Conservation (phyloP, 495 filamentous ascomycete species). For the Aspergillus bertholletiae region DNA sequence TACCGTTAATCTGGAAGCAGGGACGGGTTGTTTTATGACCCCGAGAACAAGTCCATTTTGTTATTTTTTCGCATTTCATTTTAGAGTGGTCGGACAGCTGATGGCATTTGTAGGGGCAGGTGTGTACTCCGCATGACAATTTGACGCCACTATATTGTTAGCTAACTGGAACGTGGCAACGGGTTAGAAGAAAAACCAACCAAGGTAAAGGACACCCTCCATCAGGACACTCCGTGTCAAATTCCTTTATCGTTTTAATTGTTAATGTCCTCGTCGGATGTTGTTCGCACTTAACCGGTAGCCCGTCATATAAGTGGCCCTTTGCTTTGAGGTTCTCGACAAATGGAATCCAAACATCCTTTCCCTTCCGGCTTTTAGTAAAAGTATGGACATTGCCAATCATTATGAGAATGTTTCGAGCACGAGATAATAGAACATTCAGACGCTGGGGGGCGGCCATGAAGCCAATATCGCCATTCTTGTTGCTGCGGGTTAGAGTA, state of each 20-base stretch:
- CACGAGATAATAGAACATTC: slow-evolving; percentile 71
- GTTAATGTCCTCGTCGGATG: slow-evolving; percentile 55
- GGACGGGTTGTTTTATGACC: slow-evolving; percentile 43
- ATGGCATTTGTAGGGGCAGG: slow-evolving; percentile 62
- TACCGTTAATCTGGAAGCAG: slow-evolving; percentile 28
- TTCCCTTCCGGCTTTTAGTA: slow-evolving; percentile 57
- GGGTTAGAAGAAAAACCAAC: slow-evolving; percentile 35
- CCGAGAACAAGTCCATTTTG: slow-evolving; percentile 47
- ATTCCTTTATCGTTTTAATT: slow-evolving; percentile 48
- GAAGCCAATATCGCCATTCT: slow-evolving; percentile 65
- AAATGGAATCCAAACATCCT: slow-evolving; percentile 53
- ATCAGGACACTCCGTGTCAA: slow-evolving; percentile 61
- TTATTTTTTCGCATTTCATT: slow-evolving; percentile 48
- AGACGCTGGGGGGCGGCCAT: slow-evolving; percentile 65
- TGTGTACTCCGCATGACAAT: slow-evolving; percentile 60
- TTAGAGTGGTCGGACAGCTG: slow-evolving; percentile 63
- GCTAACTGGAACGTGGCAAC: not conserved
- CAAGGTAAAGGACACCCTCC: slow-evolving; percentile 69
- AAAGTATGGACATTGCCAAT: slow-evolving; percentile 72
- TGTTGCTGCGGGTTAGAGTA: slow-evolving; percentile 66
- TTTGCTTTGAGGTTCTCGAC: slow-evolving; percentile 52
- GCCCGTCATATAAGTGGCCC: slow-evolving; percentile 62
- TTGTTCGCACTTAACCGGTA: slow-evolving; percentile 65
- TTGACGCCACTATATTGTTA: slow-evolving; percentile 42
- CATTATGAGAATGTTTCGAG: slow-evolving; percentile 64